phyloP scores from a whole-genome alignment of 1,284 basidiomycete species.

The Sphaerobolus stellatus region DNA sequence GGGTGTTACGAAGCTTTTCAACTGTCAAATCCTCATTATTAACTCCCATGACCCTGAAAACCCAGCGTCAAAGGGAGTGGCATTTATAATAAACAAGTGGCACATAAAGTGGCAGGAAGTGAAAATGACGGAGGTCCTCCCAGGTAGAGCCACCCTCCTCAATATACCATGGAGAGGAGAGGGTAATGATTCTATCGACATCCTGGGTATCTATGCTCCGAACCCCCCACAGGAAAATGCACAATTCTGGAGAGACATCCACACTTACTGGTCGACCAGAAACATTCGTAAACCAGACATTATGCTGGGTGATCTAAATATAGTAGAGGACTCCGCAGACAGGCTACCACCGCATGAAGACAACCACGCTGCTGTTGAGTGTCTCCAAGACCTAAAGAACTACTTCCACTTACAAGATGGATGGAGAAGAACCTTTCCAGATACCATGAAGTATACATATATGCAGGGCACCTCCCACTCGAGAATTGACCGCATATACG shows the following conservation, averaged over 20 bases:
- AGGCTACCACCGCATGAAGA: slow-evolving; percentile 29
- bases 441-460: slow-evolving; percentile 28
- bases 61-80: too few species aligned
- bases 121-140: not conserved
- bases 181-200: slow-evolving; percentile 8
- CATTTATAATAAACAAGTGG: too few species aligned
- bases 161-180: slow-evolving; percentile 13
- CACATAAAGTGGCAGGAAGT: too few species aligned
- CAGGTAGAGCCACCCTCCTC: not conserved
- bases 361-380: slow-evolving; percentile 3
- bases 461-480: slow-evolving; percentile 26
- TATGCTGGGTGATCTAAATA: slow-evolving; percentile 43
- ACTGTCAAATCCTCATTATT: too few species aligned
- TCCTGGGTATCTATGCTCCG: slow-evolving; percentile 26
- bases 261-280: slow-evolving; percentile 29
- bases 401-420: slow-evolving; percentile 32
- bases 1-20: too few species aligned
- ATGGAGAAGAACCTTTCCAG: slow-evolving; percentile 34
- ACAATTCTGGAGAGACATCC: slow-evolving; percentile 21
- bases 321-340: slow-evolving; percentile 41
- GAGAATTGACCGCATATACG: slow-evolving; percentile 39
- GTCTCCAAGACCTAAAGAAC: slow-evolving; percentile 21
- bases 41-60: too few species aligned
- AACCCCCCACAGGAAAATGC: slow-evolving; percentile 19
- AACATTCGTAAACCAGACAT: slow-evolving; percentile 27